These are phyloP conservation scores for Bryum argenteum DNA, from an alignment of 225 moss, liverwort and hornwort species.

Conservation along the genomic window DNA sequence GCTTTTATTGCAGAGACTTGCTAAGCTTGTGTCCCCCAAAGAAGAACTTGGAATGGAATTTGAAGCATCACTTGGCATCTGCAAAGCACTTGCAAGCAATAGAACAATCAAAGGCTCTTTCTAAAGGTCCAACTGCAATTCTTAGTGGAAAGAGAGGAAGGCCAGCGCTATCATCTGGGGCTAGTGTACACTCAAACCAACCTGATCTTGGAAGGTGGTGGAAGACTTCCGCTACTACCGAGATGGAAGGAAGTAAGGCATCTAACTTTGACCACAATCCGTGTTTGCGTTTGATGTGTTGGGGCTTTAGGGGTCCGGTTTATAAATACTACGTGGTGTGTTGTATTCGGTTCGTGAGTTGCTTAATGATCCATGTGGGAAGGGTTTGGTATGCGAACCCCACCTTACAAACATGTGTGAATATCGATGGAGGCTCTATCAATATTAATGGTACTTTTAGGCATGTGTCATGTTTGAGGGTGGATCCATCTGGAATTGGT, in stretches of 20 bases:
- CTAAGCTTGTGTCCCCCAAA: too few relatives aligned
- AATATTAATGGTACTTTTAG: too few relatives aligned
- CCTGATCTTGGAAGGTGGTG: neutral
- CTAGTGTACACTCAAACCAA: neutral
- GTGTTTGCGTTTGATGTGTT: neutral
- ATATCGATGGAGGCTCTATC: too few relatives aligned
- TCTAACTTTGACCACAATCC: neutral
- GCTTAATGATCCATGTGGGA: neutral
- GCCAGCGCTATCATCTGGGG: neutral
- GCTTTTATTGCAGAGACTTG: too few relatives aligned
- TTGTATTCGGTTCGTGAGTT: neutral
- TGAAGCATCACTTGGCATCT: neutral
- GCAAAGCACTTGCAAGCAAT: neutral
- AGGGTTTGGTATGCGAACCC: too few relatives aligned
- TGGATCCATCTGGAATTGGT: neutral
- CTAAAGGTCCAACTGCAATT: neutral
- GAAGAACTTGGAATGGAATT: neutral
- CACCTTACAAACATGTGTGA: too few relatives aligned
- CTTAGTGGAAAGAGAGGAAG: neutral
- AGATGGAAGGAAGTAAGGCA: neutral
- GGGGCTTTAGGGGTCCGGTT: neutral
- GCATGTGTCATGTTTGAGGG: neutral
- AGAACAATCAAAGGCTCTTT: neutral
- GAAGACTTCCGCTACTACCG: neutral
- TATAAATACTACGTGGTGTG: neutral